Percentiles rank a stretch among this genome's conserved stretches.
Evolutionary conservation across 805 yeast genomes (phyloP).

Genomic region (Geotrichum ghanense): DNA sequence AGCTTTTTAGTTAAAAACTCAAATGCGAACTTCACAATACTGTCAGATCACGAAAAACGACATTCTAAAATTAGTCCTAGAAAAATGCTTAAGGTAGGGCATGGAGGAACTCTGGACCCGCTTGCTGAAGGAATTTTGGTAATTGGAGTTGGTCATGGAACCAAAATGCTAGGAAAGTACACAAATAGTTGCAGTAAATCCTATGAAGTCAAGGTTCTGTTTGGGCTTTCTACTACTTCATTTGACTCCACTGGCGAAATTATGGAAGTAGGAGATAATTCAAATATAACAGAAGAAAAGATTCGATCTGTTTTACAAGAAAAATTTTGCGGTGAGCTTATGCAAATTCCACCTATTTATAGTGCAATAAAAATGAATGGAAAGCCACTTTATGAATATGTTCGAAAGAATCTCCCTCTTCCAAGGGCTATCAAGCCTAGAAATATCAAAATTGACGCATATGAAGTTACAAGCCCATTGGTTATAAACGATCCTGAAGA

Average conservation of each 20-base stretch:
- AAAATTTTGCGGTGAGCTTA: slow-evolving; percentile 65
- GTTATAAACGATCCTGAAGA: neutral
- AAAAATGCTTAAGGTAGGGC: slow-evolving; percentile 73
- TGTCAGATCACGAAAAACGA: slow-evolving; percentile 28
- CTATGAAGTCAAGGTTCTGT: slow-evolving; percentile 72
- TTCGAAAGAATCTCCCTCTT: slow-evolving; percentile 72
- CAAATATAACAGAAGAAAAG: slow-evolving; percentile 44
- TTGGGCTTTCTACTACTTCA: slow-evolving; percentile 87
- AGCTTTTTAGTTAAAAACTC: slow-evolving; percentile 21
- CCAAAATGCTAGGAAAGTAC: slow-evolving; percentile 66
- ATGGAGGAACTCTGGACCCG: slow-evolving; percentile 96
- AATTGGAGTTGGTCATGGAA: slow-evolving; percentile 86
- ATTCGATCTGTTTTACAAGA: slow-evolving; percentile 35
- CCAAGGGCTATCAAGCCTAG: slow-evolving; percentile 78
- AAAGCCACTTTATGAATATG: slow-evolving; percentile 86
- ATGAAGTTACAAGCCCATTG: slow-evolving; percentile 30
- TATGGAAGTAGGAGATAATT: slow-evolving; percentile 42
- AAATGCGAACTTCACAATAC: neutral
- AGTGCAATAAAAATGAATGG: slow-evolving; percentile 94
- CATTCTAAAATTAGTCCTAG: slow-evolving; percentile 37
- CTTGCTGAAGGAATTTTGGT: slow-evolving; percentile 87
- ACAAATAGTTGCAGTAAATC: slow-evolving; percentile 64
- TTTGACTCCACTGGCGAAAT: slow-evolving; percentile 89
- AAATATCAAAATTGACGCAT: slow-evolving; percentile 46
- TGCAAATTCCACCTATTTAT: slow-evolving; percentile 90